phyloP scores from a whole-genome alignment of 73 alveolate species.

The Chromera velia region DNA sequence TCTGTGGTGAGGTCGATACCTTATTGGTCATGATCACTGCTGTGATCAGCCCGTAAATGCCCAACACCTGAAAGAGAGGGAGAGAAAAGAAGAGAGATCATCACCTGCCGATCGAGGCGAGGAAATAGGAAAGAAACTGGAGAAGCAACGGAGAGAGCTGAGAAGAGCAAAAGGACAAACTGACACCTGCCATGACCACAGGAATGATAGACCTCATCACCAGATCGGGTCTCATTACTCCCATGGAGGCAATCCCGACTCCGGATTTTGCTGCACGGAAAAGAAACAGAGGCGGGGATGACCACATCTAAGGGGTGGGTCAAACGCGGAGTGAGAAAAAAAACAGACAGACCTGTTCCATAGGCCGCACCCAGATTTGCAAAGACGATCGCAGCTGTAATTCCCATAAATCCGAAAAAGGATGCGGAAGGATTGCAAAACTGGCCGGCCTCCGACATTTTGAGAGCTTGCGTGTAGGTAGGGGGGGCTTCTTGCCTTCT shows the following conservation, averaged over 20 bases:
- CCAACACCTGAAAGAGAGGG: conserved; percentile 36
- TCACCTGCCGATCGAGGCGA: too few species aligned
- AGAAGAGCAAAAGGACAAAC: conserved; percentile 59
- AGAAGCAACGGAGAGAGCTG: background rate
- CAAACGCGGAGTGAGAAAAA: too few species aligned
- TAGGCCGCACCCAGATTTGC: conserved; percentile 51
- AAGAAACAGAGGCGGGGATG: conserved; percentile 89
- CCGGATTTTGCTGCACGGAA: conserved; percentile 97
- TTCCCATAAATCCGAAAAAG: conserved; percentile 60
- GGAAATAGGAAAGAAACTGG: background rate
- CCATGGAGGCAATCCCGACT: conserved; percentile 96
- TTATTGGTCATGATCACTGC: conserved; percentile 85
- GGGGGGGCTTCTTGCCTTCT: too few species aligned
- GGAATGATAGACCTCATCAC: conserved; percentile 96
- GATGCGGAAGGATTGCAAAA: conserved; percentile 46
- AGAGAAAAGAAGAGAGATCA: too few species aligned
- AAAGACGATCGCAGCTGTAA: conserved; percentile 52
- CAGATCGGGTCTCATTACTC: conserved; percentile 94
- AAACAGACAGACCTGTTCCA: conserved; percentile 48
- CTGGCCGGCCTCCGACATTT: too few species aligned
- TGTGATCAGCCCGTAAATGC: conserved; percentile 92
- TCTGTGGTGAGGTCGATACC: conserved; percentile 4
- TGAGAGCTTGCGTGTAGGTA: too few species aligned
- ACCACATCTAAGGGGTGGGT: too few species aligned
- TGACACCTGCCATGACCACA: conserved; percentile 98